Evolutionary conservation across 148 eudicot genomes (phyloP).

Genomic region (Silene conica): DNA sequence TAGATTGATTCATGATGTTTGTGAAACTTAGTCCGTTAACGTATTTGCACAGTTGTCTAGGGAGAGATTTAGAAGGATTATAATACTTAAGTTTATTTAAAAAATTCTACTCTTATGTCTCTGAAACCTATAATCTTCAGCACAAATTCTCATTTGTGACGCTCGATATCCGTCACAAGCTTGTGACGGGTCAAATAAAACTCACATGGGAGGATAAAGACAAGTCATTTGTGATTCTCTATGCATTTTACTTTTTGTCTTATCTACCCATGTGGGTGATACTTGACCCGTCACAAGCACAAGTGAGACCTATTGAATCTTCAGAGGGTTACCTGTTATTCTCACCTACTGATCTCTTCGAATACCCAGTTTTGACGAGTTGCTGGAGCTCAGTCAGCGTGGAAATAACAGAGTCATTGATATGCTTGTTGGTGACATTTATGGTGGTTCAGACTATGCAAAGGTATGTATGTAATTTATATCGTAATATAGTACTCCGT

Average conservation of each 20-base stretch:
- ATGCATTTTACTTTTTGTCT: no score
- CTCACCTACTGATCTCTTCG: conserved; percentile 1
- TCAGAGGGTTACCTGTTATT: neutral
- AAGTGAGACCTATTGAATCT: no score
- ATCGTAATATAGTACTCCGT: no score
- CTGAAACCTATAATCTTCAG: neutral
- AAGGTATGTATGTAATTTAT: no score
- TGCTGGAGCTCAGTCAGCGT: conserved; percentile 73
- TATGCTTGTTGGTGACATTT: conserved; percentile 97
- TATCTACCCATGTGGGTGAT: no score
- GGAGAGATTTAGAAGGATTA: neutral
- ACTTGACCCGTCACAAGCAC: no score
- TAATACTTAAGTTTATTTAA: neutral
- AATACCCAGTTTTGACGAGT: conserved; percentile 73
- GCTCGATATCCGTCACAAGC: no score
- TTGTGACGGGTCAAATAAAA: no score
- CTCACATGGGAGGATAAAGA: no score
- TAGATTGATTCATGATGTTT: neutral
- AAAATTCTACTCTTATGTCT: neutral
- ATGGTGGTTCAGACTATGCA: conserved; percentile 72
- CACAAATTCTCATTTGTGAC: no score
- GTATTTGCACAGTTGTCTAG: neutral
- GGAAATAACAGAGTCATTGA: conserved; percentile 88
- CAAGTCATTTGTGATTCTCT: no score
- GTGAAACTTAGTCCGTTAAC: neutral